Evolutionary conservation across 1,284 basidiomycete genomes (phyloP).

Genomic region (Boletus sp.): DNA sequence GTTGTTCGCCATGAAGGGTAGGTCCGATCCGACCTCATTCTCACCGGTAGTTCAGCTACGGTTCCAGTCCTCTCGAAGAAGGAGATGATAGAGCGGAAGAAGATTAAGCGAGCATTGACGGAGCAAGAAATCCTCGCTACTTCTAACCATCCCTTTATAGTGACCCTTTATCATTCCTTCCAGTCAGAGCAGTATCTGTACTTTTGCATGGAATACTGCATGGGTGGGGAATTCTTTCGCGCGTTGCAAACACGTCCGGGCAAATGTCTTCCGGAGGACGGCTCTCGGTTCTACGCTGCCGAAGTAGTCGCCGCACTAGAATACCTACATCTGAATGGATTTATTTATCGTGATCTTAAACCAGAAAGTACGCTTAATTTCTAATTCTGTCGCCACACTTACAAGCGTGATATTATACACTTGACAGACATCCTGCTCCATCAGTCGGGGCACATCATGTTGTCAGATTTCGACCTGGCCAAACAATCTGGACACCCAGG

Average conservation of each 20-base stretch:
- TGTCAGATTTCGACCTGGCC: slow-evolving; percentile 98
- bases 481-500: slow-evolving; percentile 89
- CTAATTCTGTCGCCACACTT: background rate
- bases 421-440: slow-evolving; percentile 91
- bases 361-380: slow-evolving; percentile 82
- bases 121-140: slow-evolving; percentile 97
- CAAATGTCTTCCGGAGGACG: slow-evolving; percentile 94
- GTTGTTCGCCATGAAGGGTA: slow-evolving; percentile 96
- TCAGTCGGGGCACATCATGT: slow-evolving; percentile 98
- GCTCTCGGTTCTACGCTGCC: slow-evolving; percentile 96
- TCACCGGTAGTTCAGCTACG: slow-evolving; percentile 33
- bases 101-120: slow-evolving; percentile 94
- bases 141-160: slow-evolving; percentile 96
- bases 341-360: slow-evolving; percentile 98
- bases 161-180: slow-evolving; percentile 95
- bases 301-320: slow-evolving; percentile 98
- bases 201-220: slow-evolving; percentile 99
- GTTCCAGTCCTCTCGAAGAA: slow-evolving; percentile 86
- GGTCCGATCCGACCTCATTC: slow-evolving; percentile 18
- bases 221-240: slow-evolving; percentile 99
- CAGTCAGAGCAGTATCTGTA: slow-evolving; percentile 97
- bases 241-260: slow-evolving; percentile 92
- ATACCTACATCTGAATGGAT: slow-evolving; percentile 98
- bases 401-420: slow-evolving; percentile 13
- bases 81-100: slow-evolving; percentile 98